Evolutionary conservation across 1,284 basidiomycete species (phyloP), one percentile per base, ranked within the genome.

Genomic region (Coniferiporia sulphurascens): DNA sequence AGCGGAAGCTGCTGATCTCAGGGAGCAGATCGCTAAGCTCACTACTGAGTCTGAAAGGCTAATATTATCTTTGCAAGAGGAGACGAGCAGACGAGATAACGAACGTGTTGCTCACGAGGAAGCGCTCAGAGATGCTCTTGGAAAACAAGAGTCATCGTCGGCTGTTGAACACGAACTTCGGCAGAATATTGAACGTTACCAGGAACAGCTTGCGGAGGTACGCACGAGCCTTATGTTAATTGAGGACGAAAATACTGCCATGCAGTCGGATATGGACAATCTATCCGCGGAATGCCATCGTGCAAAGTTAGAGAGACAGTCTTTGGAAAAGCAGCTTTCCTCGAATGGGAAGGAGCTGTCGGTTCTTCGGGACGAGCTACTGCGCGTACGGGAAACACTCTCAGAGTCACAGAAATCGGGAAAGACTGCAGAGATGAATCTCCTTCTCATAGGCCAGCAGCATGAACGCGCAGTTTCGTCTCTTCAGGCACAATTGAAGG

Each of bases 231-330:
- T 74, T 22, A 68, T 71, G 43, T 55, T 66, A 2, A 58, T 78
- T 34, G 76, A 80, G 60, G 74, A 78, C 53, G 84, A 86, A 69
- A 83, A 79, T 49, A 67, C 68, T 5, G 55, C 61, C 9, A 68
- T 86, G 22, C 82, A 87, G 61, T 74, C 76, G 38, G 75, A 84
- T 63, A 76, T 78, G 45, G 87, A 85, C 0, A 71, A 73, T 15
- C 71, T 89, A 15, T 79, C 82, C 57, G 84, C 85, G 1, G 85
- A 89, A 66, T 71, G 82, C 21, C 85, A 90, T 67, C 80, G 82
- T 32, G 77, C 75, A 4, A 72, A 79, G 52, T 86, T 86, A 12
- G 69, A 86, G 58, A 76, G 75, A 45, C 78, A 83, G 58, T 82
- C 80, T 68, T 67, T 87, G 51, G 86, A 90, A 69, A 78, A 75